Percentiles rank a stretch among this genome's conserved stretches.
Evolutionary conservation across 108 stramenopile species (phyloP).

Genomic region (Nitzschia palea): DNA sequence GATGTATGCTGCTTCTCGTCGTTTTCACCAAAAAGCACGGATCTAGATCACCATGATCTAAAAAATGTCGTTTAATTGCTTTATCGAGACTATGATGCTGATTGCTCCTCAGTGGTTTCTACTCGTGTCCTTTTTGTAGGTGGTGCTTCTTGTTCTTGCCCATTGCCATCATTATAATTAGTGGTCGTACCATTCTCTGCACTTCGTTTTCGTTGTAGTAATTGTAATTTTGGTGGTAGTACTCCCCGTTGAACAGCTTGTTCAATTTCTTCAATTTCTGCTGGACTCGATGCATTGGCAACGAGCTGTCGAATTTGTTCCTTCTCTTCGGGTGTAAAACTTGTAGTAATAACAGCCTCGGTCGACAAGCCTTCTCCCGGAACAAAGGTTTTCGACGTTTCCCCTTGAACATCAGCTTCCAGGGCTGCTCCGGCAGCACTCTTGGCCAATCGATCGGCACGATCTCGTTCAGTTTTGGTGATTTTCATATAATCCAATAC

Average conservation of each 20-base stretch:
- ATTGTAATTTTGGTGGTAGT: slow-evolving; percentile 36
- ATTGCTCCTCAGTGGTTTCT: neutral
- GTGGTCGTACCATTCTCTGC: slow-evolving; percentile 1
- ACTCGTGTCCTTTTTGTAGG: neutral
- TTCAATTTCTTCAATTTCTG: slow-evolving; percentile 84
- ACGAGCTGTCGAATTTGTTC: slow-evolving; percentile 74
- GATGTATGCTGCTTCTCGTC: no score
- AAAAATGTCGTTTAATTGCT: no score
- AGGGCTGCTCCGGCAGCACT: slow-evolving; percentile 85
- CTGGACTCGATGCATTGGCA: slow-evolving; percentile 66
- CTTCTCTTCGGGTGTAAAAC: slow-evolving; percentile 78
- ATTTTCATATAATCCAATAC: slow-evolving; percentile 72
- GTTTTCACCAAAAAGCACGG: no score
- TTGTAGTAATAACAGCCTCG: slow-evolving; percentile 66
- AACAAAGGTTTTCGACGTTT: slow-evolving; percentile 71
- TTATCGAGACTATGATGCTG: no score
- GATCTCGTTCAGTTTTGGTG: slow-evolving; percentile 71
- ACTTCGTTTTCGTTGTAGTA: neutral
- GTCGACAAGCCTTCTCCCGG: slow-evolving; percentile 73
- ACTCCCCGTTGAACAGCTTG: slow-evolving; percentile 69
- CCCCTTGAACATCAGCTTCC: slow-evolving; percentile 71
- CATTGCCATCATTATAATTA: neutral
- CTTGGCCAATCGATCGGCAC: slow-evolving; percentile 66
- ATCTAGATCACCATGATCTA: no score
- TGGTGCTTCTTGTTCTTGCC: neutral